phyloP scores from a whole-genome alignment of 2,329 filamentous ascomycete genomes.

The Didymella sp. region DNA sequence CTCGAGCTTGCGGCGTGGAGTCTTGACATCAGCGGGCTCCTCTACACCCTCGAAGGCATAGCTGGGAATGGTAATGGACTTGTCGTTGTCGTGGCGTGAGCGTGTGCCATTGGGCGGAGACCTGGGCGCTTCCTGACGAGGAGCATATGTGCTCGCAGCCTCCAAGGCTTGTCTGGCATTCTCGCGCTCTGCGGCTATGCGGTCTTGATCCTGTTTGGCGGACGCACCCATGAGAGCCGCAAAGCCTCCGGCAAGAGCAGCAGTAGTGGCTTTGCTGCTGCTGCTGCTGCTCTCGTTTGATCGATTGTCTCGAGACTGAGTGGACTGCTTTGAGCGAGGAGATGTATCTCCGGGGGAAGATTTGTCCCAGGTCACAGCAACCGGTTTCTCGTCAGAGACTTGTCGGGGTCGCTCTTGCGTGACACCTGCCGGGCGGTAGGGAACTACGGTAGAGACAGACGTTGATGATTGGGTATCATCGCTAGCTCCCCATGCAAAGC shows the following conservation, averaged over 20 bases:
- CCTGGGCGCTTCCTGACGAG: conserved; percentile 17
- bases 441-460: conserved; percentile 15
- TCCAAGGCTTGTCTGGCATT: conserved; percentile 38
- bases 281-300: conserved; percentile 21
- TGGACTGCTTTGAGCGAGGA: conserved; percentile 1
- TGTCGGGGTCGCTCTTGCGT: background rate
- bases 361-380: conserved; percentile 10
- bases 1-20: conserved; percentile 57
- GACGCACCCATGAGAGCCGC: conserved; percentile 42
- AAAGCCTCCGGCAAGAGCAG: conserved; percentile 43
- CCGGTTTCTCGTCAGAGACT: conserved; percentile 7
- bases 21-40: conserved; percentile 46
- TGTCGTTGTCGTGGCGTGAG: conserved; percentile 23
- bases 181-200: conserved; percentile 38
- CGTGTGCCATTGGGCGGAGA: conserved; percentile 31
- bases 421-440: conserved; percentile 5
- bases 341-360: background rate
- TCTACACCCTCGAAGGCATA: conserved; percentile 46
- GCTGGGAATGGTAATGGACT: conserved; percentile 37
- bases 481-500: conserved; percentile 13
- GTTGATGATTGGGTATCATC: conserved; percentile 14
- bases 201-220: conserved; percentile 45
- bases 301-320: conserved; percentile 8
- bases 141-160: conserved; percentile 27
- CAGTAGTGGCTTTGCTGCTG: conserved; percentile 28